phyloP scores from a whole-genome alignment of 2,329 filamentous ascomycete species.

The Colletotrichum siamense region DNA sequence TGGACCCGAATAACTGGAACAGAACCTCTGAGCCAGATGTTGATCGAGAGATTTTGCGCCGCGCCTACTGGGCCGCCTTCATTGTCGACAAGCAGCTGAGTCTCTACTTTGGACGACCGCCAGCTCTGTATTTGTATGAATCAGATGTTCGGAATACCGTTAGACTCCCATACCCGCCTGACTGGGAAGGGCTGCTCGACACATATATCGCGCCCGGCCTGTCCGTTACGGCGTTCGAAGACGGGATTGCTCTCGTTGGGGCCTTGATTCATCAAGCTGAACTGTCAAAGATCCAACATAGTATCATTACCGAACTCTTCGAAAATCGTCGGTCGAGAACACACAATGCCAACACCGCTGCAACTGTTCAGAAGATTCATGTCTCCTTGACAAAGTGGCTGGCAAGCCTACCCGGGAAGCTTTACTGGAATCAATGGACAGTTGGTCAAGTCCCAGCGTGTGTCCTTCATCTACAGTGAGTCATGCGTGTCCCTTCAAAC shows the following conservation, averaged over 20 bases:
- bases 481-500: constrained; percentile 1
- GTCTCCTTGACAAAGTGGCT: constrained; percentile 52
- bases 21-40: constrained; percentile 40
- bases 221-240: constrained; percentile 45
- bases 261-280: constrained; percentile 53
- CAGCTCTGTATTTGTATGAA: constrained; percentile 53
- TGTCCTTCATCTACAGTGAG: constrained; percentile 34
- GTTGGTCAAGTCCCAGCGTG: constrained; percentile 49
- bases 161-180: constrained; percentile 52
- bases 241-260: constrained; percentile 48
- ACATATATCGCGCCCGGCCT: not conserved
- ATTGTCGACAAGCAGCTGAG: constrained; percentile 56
- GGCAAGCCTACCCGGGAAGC: constrained; percentile 46
- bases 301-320: constrained; percentile 55
- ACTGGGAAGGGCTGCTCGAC: constrained; percentile 45
- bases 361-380: constrained; percentile 50
- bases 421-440: constrained; percentile 59
- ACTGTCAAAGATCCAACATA: constrained; percentile 53
- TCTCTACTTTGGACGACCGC: constrained; percentile 55
- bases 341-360: constrained; percentile 44
- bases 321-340: constrained; percentile 50
- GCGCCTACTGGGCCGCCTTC: constrained; percentile 58
- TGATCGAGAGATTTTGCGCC: constrained; percentile 52
- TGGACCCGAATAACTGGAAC: constrained; percentile 56
- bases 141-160: constrained; percentile 55